Base-by-base conservation (phyloP, 1,284 basidiomycete species). In the Sphaerobolus stellatus region DNA sequence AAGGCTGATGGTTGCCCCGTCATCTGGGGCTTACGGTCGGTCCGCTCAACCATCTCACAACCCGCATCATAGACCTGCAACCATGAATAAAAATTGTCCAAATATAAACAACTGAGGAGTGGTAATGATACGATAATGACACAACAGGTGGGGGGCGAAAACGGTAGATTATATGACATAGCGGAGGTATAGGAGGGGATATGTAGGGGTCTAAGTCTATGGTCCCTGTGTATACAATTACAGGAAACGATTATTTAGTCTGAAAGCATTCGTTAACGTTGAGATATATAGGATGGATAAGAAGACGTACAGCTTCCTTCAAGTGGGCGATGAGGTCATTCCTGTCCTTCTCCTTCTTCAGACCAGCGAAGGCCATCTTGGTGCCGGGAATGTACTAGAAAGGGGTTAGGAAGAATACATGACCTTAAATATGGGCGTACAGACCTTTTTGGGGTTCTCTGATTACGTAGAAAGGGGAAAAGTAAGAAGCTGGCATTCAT, bases 331-430 rank as follows among this genome's bases (percentile, higher is more conserved):
- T 79, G 65, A 96, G 85, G 78, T 96, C 92, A 73, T 86, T 90
- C 75, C 94, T 86, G 74, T 97, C 94, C 82, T 94, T 94, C 31
- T 91, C 90, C 83, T 97, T 97, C 87, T 97, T 97, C 70, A 98
- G 77, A 66, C 94, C 94, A 62, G 94, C 93, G 65, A 97, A 98
- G 58, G 94, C 94, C 94, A 96, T 96, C 81, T 96, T 96, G 57
- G 94, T 97, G 52, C 94, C 94, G 43, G 93, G 92, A 64, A 96
- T 96, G 79, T 94, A 94, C 88, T 91, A 57, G 4, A 58, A 48
- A 48, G 29, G 52, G 50, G 56, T 62, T 68, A 61, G 18, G 36
- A 1, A 16, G 29, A 34, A 47, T 33, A 36, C 44, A 45, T 33
- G 4, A 14, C 20, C 18, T 14, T 33, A 36, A 3, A 13, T 22